Evolutionary conservation across 2,329 filamentous ascomycete species (phyloP), one percentile per base, ranked within the genome.

Genomic region (Cercospora sojina): DNA sequence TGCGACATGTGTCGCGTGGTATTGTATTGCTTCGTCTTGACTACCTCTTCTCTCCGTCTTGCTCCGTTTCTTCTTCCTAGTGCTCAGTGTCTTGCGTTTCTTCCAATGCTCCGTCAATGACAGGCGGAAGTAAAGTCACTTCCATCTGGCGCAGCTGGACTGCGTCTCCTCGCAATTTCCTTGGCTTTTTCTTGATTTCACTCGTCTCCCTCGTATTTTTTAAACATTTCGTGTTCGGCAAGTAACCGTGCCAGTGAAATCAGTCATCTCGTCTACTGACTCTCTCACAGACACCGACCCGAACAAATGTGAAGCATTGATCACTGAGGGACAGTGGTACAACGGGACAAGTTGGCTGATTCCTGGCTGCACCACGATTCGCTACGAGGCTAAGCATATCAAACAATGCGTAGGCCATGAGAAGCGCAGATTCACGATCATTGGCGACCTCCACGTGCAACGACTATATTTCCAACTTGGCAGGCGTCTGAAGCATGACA

Each of bases 381-480:
- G 83, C 62, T 89, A 89, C 76, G 80, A 81, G 8, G 73, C 76
- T 5, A 74, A 80, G n/a, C 84, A 87, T 41, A 80, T 89, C 47
- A 76, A 79, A 18, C 76, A 78, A 55, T 90, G 88, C 72, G 79
- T 88, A 23, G 77, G 60, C 25, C 18, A 35, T 5, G 25, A 77
- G 2, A 78, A 80, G 13, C 83, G 82, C 7, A 82, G 81, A 59
- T 72, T 89, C n/a, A 79, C 88, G 16, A 87, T 90, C 69, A 81
- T 84, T 27, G 88, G 88, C 41, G 88, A 90, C 74, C 85, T 85
- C 1, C 85, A 83, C 1, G 83, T 84, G 7, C 83, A 87, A 12
- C 84, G 88, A 70, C 76, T 89, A 5, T 90, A 86, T 74, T 88
- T 86, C 83, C 85, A 85, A 59, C 80, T 83, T 3, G 82, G 82